Evolutionary conservation across 2,329 filamentous ascomycete genomes (phyloP).

Genomic region (Penicillium sclerotigenum): DNA sequence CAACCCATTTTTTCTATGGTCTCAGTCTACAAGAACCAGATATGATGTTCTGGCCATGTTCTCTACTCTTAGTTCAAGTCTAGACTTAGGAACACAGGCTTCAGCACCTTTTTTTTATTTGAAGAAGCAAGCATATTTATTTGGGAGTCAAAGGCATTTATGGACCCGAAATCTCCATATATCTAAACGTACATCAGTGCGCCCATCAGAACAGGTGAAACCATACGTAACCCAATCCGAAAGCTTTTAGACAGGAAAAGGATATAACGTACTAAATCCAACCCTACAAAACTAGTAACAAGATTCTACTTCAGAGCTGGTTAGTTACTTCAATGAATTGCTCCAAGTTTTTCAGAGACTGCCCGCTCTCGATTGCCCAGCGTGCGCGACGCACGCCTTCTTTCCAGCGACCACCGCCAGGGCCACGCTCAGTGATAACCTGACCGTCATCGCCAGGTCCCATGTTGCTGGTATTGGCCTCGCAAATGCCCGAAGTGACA

Average conservation of each 20-base stretch:
- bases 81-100: neutral
- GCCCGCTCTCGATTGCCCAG: conserved; percentile 83
- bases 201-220: neutral
- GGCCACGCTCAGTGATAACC: conserved; percentile 77
- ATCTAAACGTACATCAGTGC: neutral
- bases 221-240: neutral
- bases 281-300: neutral
- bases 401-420: conserved; percentile 88
- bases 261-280: neutral
- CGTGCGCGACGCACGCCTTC: conserved; percentile 83
- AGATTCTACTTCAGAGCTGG: conserved; percentile 26
- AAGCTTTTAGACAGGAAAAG: neutral
- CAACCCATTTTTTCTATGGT: conserved; percentile 3
- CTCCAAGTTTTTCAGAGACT: conserved; percentile 78
- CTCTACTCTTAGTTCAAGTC: neutral
- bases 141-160: neutral
- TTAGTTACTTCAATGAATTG: conserved; percentile 83
- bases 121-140: neutral
- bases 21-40: conserved; percentile 1
- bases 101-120: neutral
- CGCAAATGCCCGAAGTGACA: conserved; percentile 80
- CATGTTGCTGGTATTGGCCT: conserved; percentile 76
- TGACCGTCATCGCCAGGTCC: conserved; percentile 74
- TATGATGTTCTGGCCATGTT: neutral
- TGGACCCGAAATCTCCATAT: neutral